Evolutionary conservation across 2,329 filamentous ascomycete genomes (phyloP).

Genomic region (Pezicula radicicola): DNA sequence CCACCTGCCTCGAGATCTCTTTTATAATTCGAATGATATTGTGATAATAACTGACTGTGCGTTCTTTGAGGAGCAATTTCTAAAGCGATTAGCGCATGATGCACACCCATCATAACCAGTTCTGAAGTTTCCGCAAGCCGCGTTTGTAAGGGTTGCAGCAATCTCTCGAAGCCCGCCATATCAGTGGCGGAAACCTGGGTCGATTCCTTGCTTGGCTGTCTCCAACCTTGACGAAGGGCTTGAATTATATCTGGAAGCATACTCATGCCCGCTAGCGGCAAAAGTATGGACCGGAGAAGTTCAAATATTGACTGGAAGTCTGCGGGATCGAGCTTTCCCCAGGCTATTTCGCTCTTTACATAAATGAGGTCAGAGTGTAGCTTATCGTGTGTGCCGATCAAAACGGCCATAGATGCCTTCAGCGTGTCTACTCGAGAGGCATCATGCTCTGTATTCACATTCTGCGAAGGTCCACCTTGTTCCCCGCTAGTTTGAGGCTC

Average conservation of each 20-base stretch:
- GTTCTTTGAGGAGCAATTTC: slow-evolving; percentile 47
- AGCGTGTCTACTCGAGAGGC: slow-evolving; percentile 6
- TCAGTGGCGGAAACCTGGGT: not conserved
- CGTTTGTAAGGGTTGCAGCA: not conserved
- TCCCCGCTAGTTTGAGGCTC: no score
- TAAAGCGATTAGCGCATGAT: slow-evolving; percentile 52
- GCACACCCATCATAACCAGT: slow-evolving; percentile 40
- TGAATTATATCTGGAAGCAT: slow-evolving; percentile 6
- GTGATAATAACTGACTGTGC: slow-evolving; percentile 5
- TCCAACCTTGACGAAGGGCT: not conserved
- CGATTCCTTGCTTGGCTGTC: not conserved
- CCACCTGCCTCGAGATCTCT: slow-evolving; percentile 48
- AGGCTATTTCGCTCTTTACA: slow-evolving; percentile 68
- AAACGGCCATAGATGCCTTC: slow-evolving; percentile 44
- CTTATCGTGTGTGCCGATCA: slow-evolving; percentile 60
- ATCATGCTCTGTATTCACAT: not conserved
- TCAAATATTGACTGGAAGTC: slow-evolving; percentile 60
- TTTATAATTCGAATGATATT: slow-evolving; percentile 12
- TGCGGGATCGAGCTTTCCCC: slow-evolving; percentile 61
- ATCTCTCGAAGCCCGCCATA: not conserved
- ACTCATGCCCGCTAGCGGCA: slow-evolving; percentile 60
- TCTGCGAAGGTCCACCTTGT: no score
- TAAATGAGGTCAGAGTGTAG: slow-evolving; percentile 64
- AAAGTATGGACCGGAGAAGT: slow-evolving; percentile 55
- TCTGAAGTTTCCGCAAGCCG: not conserved